A percentile compares a stretch with the other conserved stretches of the same genome.
Conservation (phyloP, 495 filamentous ascomycete genomes). For the Penicillium roqueforti region DNA sequence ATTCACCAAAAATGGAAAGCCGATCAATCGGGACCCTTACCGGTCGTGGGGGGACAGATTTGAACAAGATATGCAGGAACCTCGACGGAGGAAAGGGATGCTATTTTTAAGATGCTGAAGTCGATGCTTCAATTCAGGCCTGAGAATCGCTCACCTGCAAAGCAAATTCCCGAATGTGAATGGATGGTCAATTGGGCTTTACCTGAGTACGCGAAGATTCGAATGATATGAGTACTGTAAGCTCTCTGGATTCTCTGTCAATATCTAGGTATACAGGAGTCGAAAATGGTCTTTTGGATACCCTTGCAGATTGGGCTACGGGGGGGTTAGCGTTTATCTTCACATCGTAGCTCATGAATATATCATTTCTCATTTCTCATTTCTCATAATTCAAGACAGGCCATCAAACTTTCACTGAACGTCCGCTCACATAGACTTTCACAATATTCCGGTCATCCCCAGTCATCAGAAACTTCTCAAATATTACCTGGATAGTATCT, state of each 20-base stretch:
- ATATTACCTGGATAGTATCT: slow-evolving; percentile 43
- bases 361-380: background rate
- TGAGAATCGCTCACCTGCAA: slow-evolving; percentile 24
- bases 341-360: background rate
- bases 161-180: slow-evolving; percentile 32
- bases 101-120: slow-evolving; percentile 17
- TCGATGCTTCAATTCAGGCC: slow-evolving; percentile 35
- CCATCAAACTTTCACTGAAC: slow-evolving; percentile 50
- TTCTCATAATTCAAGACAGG: background rate
- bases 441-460: slow-evolving; percentile 61
- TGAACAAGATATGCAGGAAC: slow-evolving; percentile 11
- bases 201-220: slow-evolving; percentile 19
- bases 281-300: background rate
- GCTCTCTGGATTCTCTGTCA: too few relatives aligned
- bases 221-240: background rate
- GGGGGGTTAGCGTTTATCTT: background rate
- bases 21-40: too few relatives aligned
- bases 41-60: too few relatives aligned
- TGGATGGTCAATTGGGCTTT: slow-evolving; percentile 36
- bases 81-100: slow-evolving; percentile 7
- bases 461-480: slow-evolving; percentile 65
- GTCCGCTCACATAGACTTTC: slow-evolving; percentile 54
- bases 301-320: background rate
- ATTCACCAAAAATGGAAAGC: too few relatives aligned
- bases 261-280: background rate